These are phyloP conservation scores for Cyclotella choctawhatcheeana DNA, from an alignment of 108 stramenopile species.

Conservation along the genomic window DNA sequence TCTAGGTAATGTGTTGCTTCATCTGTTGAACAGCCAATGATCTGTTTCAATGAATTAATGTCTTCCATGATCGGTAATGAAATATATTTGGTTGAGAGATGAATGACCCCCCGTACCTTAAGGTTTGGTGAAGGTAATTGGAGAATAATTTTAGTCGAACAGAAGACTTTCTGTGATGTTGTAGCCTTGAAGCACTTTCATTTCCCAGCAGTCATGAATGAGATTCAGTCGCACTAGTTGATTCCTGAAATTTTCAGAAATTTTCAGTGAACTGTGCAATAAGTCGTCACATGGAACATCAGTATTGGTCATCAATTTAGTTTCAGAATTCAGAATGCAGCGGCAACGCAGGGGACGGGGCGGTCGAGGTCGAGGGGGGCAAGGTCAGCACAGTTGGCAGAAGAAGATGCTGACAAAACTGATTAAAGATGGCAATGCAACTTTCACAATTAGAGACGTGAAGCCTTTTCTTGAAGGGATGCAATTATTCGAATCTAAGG, in stretches of 20 bases:
- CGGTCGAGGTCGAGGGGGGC: background rate
- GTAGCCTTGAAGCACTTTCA: too few relatives aligned
- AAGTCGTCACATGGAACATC: too few relatives aligned
- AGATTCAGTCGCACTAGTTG: too few relatives aligned
- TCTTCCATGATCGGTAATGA: background rate
- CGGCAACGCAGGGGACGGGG: background rate
- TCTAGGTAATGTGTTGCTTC: background rate
- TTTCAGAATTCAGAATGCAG: background rate
- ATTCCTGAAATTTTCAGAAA: slow-evolving; percentile 2
- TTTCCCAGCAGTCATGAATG: background rate
- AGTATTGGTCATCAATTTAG: background rate
- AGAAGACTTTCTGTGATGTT: too few relatives aligned
- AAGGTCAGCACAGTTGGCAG: slow-evolving; percentile 11
- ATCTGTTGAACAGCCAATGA: background rate
- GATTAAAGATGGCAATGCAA: slow-evolving; percentile 31
- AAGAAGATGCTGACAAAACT: slow-evolving; percentile 33
- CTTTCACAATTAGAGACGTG: slow-evolving; percentile 8
- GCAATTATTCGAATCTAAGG: slow-evolving; percentile 47
- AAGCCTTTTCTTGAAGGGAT: slow-evolving; percentile 45
- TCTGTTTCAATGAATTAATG: background rate
- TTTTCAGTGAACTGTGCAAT: slow-evolving; percentile 1
- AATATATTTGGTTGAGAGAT: background rate
- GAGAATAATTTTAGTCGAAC: too few relatives aligned
- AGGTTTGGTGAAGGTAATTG: too few relatives aligned
- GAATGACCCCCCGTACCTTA: too few relatives aligned